Evolutionary conservation across 2,329 filamentous ascomycete genomes (phyloP).

Genomic region (Ophiostoma tasmaniense): DNA sequence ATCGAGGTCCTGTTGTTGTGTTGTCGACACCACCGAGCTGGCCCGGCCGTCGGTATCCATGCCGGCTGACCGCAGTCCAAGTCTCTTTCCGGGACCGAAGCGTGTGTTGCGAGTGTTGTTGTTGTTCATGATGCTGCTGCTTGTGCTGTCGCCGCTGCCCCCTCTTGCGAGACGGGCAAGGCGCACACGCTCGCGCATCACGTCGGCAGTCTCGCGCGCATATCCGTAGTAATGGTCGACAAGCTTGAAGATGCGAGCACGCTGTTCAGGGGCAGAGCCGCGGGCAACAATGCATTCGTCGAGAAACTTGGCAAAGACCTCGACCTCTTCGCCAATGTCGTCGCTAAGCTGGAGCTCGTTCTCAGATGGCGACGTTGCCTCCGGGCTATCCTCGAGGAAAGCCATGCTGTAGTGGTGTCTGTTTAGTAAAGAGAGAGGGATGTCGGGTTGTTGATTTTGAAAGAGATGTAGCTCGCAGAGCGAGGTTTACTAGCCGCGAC

Average conservation of each 20-base stretch:
- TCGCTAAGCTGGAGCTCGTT: slow-evolving; percentile 6
- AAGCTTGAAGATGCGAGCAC: slow-evolving; percentile 59
- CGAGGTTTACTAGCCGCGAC: neutral
- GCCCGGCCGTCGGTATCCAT: slow-evolving; percentile 48
- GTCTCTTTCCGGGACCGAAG: neutral
- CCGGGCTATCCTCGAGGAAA: slow-evolving; percentile 28
- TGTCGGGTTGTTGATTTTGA: neutral
- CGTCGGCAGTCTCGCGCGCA: slow-evolving; percentile 37
- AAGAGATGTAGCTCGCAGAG: neutral
- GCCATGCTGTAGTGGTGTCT: slow-evolving; percentile 19
- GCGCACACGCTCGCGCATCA: slow-evolving; percentile 35
- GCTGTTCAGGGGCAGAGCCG: slow-evolving; percentile 44
- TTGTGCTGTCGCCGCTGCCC: slow-evolving; percentile 16
- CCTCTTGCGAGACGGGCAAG: slow-evolving; percentile 22
- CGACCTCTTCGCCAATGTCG: slow-evolving; percentile 69
- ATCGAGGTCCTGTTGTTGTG: neutral
- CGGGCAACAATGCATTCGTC: slow-evolving; percentile 59
- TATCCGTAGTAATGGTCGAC: slow-evolving; percentile 56
- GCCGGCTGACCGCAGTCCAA: slow-evolving; percentile 25
- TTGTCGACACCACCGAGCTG: slow-evolving; percentile 25
- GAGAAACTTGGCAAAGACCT: slow-evolving; percentile 74
- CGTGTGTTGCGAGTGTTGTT: slow-evolving; percentile 2
- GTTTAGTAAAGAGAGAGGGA: neutral
- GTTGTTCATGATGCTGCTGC: slow-evolving; percentile 10
- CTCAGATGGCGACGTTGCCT: slow-evolving; percentile 21